Conservation (phyloP, 371 early-diverging fungal species). For the Mortierella sp. region DNA sequence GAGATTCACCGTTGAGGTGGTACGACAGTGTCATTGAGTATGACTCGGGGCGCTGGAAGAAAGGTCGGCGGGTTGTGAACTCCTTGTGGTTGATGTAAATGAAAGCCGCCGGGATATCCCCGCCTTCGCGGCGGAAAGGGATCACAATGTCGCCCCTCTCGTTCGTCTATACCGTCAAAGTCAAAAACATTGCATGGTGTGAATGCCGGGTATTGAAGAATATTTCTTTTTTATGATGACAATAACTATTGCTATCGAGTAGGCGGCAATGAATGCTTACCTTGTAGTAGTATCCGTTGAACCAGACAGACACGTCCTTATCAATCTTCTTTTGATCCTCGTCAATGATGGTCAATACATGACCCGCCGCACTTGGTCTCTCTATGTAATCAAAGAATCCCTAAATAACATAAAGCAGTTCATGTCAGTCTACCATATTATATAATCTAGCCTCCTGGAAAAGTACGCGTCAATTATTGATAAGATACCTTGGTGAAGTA, state of each 20-base stretch:
- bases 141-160: slow-evolving; percentile 60
- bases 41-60: slow-evolving; percentile 54
- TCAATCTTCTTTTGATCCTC: slow-evolving; percentile 55
- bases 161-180: slow-evolving; percentile 55
- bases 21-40: slow-evolving; percentile 59
- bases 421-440: background rate
- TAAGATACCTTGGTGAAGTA: slow-evolving; percentile 53
- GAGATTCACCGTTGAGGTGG: slow-evolving; percentile 65
- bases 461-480: background rate
- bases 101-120: slow-evolving; percentile 1
- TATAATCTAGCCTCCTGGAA: background rate
- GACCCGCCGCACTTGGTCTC: slow-evolving; percentile 65
- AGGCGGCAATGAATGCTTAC: slow-evolving; percentile 34
- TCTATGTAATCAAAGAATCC: slow-evolving; percentile 64
- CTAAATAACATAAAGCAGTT: slow-evolving; percentile 24
- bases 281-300: slow-evolving; percentile 61
- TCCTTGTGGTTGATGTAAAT: slow-evolving; percentile 58
- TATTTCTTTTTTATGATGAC: background rate
- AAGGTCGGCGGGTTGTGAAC: slow-evolving; percentile 59
- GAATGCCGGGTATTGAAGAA: background rate
- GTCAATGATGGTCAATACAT: slow-evolving; percentile 63
- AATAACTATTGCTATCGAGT: background rate
- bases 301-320: slow-evolving; percentile 59
- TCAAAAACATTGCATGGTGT: background rate
- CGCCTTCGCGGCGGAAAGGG: slow-evolving; percentile 50